phyloP scores from a whole-genome alignment of 2,329 filamentous ascomycete genomes.

The Aspergillus niger region DNA sequence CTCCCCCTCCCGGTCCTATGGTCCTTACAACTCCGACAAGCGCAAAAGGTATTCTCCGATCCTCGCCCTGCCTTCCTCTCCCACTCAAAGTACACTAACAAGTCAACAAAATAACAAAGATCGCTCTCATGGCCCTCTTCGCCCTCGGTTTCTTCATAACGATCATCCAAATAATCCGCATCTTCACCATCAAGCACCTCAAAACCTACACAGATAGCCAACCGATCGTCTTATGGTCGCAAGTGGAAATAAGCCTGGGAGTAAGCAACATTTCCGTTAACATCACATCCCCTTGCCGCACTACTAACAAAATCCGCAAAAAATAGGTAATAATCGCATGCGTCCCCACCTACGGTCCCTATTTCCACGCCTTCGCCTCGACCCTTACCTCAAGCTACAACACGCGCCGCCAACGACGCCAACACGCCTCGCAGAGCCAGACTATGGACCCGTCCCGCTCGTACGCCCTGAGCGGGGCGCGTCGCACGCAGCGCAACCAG shows the following conservation, averaged over 20 bases:
- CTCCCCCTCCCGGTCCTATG: conserved; percentile 29
- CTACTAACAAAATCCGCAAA: background rate
- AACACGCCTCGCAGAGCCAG: background rate
- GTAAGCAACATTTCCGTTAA: conserved; percentile 17
- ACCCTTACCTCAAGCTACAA: conserved; percentile 19
- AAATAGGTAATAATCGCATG: conserved; percentile 42
- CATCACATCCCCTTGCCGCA: background rate
- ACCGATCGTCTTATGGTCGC: conserved; percentile 49
- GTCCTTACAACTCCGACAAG: conserved; percentile 17
- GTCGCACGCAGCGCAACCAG: conserved; percentile 1
- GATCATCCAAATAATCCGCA: conserved; percentile 54
- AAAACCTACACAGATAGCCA: conserved; percentile 50
- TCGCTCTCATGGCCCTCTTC: conserved; percentile 49
- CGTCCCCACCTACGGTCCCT: conserved; percentile 48
- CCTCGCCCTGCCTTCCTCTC: background rate
- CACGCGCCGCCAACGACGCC: conserved; percentile 12
- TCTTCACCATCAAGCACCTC: conserved; percentile 51
- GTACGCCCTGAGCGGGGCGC: background rate
- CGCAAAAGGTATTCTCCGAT: conserved; percentile 20
- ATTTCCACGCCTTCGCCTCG: conserved; percentile 33
- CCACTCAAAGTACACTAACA: background rate
- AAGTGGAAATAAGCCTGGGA: conserved; percentile 50
- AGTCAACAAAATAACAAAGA: conserved; percentile 25
- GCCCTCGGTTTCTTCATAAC: conserved; percentile 55
- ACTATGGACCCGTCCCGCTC: background rate